Evolutionary conservation across 2,329 filamentous ascomycete genomes (phyloP).

Genomic region (Sarocladium brachiariae): DNA sequence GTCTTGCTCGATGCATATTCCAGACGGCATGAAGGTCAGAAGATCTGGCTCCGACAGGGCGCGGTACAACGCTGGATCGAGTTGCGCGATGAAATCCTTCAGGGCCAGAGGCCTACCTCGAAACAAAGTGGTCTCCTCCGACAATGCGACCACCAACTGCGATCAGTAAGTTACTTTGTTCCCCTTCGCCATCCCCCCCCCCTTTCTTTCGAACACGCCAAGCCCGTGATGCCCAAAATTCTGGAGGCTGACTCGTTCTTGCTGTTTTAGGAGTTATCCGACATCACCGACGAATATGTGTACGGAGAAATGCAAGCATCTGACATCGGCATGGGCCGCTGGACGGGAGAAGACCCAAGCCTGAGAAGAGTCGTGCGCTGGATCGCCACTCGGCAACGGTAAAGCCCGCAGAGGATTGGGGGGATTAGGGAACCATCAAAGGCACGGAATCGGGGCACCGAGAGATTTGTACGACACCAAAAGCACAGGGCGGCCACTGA

Average conservation of each 20-base stretch:
- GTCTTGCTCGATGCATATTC: conserved; percentile 54
- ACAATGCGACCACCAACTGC: conserved; percentile 50
- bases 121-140: conserved; percentile 42
- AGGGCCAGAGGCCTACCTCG: conserved; percentile 41
- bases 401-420: conserved; percentile 13
- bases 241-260: background rate
- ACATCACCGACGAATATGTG: conserved; percentile 52
- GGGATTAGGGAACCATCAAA: background rate
- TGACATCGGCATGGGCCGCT: conserved; percentile 51
- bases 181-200: too few relatives aligned
- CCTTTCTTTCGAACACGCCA: too few relatives aligned
- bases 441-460: conserved; percentile 7
- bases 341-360: conserved; percentile 56
- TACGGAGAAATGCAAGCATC: conserved; percentile 48
- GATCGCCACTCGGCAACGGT: conserved; percentile 34
- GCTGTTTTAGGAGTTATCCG: conserved; percentile 44
- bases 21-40: conserved; percentile 56
- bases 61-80: conserved; percentile 55
- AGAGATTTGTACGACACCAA: too few relatives aligned
- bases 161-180: conserved; percentile 51
- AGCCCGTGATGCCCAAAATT: too few relatives aligned
- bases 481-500: too few relatives aligned
- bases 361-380: conserved; percentile 51
- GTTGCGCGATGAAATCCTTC: conserved; percentile 45
- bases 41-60: conserved; percentile 55